Conservation (phyloP, 352 stramenopile species). For the Elongisporangium senticosum region DNA sequence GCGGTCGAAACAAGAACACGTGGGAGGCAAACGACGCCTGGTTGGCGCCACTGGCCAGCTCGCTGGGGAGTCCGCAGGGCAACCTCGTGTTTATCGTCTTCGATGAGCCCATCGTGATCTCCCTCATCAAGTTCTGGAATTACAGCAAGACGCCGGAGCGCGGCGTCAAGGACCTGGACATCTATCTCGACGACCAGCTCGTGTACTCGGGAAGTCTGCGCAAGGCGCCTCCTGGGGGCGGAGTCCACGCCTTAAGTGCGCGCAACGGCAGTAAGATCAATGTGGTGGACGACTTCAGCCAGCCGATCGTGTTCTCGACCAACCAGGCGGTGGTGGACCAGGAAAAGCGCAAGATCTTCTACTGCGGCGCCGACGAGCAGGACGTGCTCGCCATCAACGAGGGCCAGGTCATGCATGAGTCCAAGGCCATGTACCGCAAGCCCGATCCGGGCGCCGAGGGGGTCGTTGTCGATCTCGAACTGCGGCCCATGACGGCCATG, state of each 20-base stretch:
- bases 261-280: conserved; percentile 26
- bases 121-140: conserved; percentile 87
- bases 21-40: conserved; percentile 70
- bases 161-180: conserved; percentile 75
- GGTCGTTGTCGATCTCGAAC: conserved; percentile 61
- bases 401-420: conserved; percentile 81
- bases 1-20: conserved; percentile 64
- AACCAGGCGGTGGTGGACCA: conserved; percentile 57
- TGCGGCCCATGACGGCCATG: conserved; percentile 63
- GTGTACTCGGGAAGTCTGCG: conserved; percentile 64
- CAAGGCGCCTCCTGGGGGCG: conserved; percentile 29
- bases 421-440: conserved; percentile 71
- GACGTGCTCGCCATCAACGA: conserved; percentile 90
- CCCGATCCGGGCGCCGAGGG: conserved; percentile 70
- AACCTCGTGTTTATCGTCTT: conserved; percentile 77
- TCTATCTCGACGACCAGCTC: conserved; percentile 85
- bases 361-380: conserved; percentile 76
- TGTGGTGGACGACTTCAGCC: conserved; percentile 62
- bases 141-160: conserved; percentile 84
- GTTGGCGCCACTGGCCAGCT: conserved; percentile 70
- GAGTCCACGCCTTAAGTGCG: conserved; percentile 13
- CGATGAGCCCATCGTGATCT: conserved; percentile 62
- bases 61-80: conserved; percentile 37
- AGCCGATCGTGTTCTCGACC: conserved; percentile 76
- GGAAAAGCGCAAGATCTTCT: conserved; percentile 60